Percentiles rank a stretch among this genome's conserved stretches.
phyloP scores from a whole-genome alignment of 257 asterid species.

The Nicotiana paniculata region DNA sequence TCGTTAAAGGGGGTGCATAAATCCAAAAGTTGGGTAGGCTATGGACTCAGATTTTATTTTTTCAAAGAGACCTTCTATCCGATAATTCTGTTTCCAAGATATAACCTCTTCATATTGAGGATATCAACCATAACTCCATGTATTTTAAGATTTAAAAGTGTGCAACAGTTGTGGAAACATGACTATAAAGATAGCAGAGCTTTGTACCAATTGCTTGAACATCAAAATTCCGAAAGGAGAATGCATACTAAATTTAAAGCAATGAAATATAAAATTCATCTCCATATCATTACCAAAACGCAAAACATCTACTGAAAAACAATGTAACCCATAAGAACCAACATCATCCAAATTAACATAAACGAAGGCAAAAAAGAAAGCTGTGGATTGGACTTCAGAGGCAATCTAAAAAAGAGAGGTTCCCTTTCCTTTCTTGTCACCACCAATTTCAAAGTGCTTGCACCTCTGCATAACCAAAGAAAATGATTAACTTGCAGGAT shows the following conservation, averaged over 20 bases:
- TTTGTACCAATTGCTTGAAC: neutral
- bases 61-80: too few relatives aligned
- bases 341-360: neutral
- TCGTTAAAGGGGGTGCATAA: too few relatives aligned
- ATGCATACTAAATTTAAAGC: neutral
- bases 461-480: constrained; percentile 5
- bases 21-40: too few relatives aligned
- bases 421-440: constrained; percentile 13
- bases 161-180: neutral
- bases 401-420: constrained; percentile 6
- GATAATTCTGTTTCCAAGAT: too few relatives aligned
- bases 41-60: too few relatives aligned
- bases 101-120: neutral
- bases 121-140: neutral
- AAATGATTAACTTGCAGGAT: neutral
- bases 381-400: neutral
- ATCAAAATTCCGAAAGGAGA: neutral
- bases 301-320: neutral
- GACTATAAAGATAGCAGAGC: neutral
- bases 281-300: neutral
- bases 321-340: neutral
- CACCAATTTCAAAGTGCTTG: constrained; percentile 11
- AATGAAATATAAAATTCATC: neutral
- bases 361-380: neutral
- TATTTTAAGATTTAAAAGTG: neutral